Conservation (phyloP, 202 grass and related monocot genomes). For the Schoenoplectus triqueter region DNA sequence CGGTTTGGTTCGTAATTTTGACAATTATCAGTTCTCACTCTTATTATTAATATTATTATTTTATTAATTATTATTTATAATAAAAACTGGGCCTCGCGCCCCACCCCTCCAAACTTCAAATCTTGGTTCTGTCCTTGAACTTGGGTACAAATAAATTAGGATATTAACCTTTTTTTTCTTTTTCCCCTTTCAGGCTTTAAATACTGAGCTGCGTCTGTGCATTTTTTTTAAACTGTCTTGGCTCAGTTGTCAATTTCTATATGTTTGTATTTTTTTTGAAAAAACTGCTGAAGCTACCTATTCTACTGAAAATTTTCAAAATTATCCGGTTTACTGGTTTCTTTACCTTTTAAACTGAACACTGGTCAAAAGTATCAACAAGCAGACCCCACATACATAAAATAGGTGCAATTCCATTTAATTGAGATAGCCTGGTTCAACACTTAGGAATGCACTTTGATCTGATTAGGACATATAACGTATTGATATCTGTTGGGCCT, state of each 20-base stretch:
- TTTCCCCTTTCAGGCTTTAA: too few species aligned
- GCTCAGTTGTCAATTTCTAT: background rate
- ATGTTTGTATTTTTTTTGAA: background rate
- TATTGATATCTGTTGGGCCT: background rate
- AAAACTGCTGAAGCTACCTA: background rate
- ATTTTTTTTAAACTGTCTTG: background rate
- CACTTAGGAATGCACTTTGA: background rate
- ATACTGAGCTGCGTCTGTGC: background rate
- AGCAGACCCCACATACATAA: background rate
- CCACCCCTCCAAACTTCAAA: too few species aligned
- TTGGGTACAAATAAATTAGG: too few species aligned
- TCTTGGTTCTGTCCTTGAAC: too few species aligned
- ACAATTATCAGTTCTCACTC: too few species aligned
- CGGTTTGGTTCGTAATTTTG: too few species aligned
- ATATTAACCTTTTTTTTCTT: background rate
- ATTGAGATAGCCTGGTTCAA: background rate
- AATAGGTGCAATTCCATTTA: background rate
- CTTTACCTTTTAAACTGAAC: background rate
- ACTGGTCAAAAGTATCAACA: background rate
- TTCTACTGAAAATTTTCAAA: background rate
- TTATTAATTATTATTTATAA: too few species aligned
- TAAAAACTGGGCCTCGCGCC: too few species aligned
- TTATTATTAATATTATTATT: too few species aligned
- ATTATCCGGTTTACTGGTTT: background rate
- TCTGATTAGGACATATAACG: background rate